Conservation (phyloP, 768 basidiomycete genomes). For the Cystoderma amianthinum region DNA sequence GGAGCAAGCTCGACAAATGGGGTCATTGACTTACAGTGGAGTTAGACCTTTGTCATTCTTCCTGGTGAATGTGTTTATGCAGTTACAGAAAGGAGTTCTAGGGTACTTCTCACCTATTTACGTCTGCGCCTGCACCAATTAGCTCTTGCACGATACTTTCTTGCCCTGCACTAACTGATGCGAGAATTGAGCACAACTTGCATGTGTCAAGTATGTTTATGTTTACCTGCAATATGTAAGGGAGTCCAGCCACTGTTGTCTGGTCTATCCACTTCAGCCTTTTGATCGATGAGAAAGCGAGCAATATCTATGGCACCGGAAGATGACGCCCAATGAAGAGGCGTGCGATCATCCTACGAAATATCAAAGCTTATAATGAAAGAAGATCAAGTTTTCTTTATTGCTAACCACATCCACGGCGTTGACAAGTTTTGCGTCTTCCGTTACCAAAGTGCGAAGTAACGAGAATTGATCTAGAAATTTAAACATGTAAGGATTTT, state of each 20-base stretch:
- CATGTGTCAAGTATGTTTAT: conserved; percentile 1
- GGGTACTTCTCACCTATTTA: conserved; percentile 40
- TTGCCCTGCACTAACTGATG: conserved; percentile 73
- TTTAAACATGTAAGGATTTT: conserved; percentile 3
- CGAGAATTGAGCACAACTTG: neutral
- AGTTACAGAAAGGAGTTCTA: conserved; percentile 11
- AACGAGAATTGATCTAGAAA: conserved; percentile 60
- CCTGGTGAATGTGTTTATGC: conserved; percentile 22
- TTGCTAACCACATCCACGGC: conserved; percentile 51
- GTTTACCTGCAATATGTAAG: conserved; percentile 70
- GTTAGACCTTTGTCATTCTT: conserved; percentile 80
- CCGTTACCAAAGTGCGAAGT: conserved; percentile 56
- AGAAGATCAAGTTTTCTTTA: neutral
- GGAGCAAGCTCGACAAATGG: conserved; percentile 6
- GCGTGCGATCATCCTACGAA: conserved; percentile 55
- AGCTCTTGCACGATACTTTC: conserved; percentile 71
- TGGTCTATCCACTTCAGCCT: conserved; percentile 58
- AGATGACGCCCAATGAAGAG: conserved; percentile 83
- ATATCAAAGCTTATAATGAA: conserved; percentile 1
- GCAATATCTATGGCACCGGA: conserved; percentile 64
- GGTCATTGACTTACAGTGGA: conserved; percentile 56
- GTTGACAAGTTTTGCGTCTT: conserved; percentile 57
- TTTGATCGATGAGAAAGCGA: conserved; percentile 62
- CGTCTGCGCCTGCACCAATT: conserved; percentile 76
- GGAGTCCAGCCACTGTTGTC: conserved; percentile 74